Percentiles rank a stretch among this genome's conserved stretches.
Evolutionary conservation across 1,139 yeast genomes (phyloP).

Genomic region (Taphrina deformans): DNA sequence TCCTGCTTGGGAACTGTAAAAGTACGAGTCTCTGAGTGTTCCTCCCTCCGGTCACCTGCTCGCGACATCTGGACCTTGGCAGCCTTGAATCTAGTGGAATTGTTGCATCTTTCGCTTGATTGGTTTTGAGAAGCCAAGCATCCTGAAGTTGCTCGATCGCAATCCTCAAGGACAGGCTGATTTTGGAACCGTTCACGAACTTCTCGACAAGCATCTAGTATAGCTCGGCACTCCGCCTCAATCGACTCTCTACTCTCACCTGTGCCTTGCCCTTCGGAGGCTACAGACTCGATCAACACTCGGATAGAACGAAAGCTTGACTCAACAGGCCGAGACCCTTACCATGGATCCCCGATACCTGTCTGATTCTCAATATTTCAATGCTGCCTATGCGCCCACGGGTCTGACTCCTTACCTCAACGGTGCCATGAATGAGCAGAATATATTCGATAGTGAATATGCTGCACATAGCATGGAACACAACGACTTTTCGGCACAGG

Average conservation of each 20-base stretch:
- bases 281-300: not conserved
- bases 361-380: slow-evolving; percentile 6
- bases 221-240: too few species aligned
- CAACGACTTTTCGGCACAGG: not conserved
- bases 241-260: too few species aligned
- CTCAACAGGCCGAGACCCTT: too few species aligned
- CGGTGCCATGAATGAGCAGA: slow-evolving; percentile 2
- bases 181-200: too few species aligned
- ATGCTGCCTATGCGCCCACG: not conserved
- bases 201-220: too few species aligned
- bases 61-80: not conserved
- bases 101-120: too few species aligned
- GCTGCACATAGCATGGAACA: slow-evolving; percentile 4
- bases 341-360: slow-evolving; percentile 9
- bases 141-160: too few species aligned
- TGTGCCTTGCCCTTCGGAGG: too few species aligned
- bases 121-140: too few species aligned
- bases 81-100: not conserved
- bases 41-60: not conserved
- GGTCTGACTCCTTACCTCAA: slow-evolving; percentile 13
- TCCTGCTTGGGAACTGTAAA: too few species aligned
- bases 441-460: slow-evolving; percentile 1
- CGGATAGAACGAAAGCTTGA: too few species aligned
- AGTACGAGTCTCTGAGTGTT: not conserved
- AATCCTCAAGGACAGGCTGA: too few species aligned